Evolutionary conservation across 116 monocot species (phyloP).

Genomic region (Trichopus zeylanicus): DNA sequence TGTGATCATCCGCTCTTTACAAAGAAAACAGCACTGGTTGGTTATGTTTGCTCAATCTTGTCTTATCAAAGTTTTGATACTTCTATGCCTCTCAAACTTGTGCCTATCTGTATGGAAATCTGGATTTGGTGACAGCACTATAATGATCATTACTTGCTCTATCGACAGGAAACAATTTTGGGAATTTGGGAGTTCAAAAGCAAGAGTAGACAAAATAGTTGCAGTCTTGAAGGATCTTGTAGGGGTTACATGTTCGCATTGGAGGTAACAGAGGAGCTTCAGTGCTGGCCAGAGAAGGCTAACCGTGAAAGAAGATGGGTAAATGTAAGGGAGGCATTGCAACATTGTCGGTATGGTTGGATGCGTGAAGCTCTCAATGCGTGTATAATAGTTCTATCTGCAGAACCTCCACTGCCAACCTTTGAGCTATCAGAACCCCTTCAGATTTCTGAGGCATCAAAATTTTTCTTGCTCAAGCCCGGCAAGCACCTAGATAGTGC

Average conservation of each 20-base stretch:
- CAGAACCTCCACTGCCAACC: neutral
- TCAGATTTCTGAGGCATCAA: too few species aligned
- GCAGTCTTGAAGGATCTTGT: slow-evolving; percentile 34
- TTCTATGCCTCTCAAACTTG: too few species aligned
- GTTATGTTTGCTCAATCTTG: too few species aligned
- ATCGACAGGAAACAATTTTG: slow-evolving; percentile 26
- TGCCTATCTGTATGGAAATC: too few species aligned
- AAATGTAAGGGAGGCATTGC: slow-evolving; percentile 24
- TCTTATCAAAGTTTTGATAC: too few species aligned
- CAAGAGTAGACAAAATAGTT: slow-evolving; percentile 48
- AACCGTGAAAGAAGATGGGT: slow-evolving; percentile 50
- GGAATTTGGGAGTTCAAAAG: slow-evolving; percentile 60
- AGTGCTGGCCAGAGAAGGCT: slow-evolving; percentile 48
- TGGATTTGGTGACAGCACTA: too few species aligned
- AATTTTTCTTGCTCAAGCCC: slow-evolving; percentile 1
- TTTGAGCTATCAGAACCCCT: slow-evolving; percentile 1
- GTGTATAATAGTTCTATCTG: slow-evolving; percentile 6
- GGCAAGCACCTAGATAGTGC: slow-evolving; percentile 2
- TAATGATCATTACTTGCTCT: too few species aligned
- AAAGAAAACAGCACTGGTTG: too few species aligned
- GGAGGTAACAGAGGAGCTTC: slow-evolving; percentile 48
- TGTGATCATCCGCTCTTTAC: too few species aligned
- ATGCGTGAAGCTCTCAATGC: slow-evolving; percentile 44
- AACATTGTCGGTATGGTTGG: slow-evolving; percentile 58
- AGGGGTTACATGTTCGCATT: slow-evolving; percentile 58